Base-by-base conservation (phyloP, 2,329 filamentous ascomycete genomes). In the Fusarium pininemorale region DNA sequence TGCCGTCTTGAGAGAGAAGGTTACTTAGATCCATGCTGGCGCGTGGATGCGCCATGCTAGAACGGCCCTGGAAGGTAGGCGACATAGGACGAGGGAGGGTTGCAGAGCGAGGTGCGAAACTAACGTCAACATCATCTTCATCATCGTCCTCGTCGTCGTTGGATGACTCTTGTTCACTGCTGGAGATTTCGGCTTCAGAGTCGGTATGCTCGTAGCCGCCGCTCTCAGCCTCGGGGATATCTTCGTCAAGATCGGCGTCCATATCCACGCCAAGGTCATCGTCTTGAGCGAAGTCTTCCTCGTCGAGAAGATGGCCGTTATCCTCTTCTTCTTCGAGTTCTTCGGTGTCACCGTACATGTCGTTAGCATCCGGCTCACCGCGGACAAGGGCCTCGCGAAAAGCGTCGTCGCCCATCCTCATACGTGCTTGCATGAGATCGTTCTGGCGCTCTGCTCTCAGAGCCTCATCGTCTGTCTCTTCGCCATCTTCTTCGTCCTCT, bases 191-290 rank as follows among this genome's bases (percentile, higher is more conserved):
- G 14, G 87, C 91, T 74, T 94, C 92, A 5, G 92, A 92, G 82
- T 94, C 93, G 14, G 93, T 94, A 79, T 94, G 92, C 84, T 95
- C 92, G 83, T 94, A 94, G 75, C 89, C 89, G 32, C 86, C 89
- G 77, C 84, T 85, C 77, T 90, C 88, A 15, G 87, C 90, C 68
- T 93, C 91, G 26, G 92, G 91, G 41, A 94, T 89, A 67, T 92
- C 91, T 55, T 90, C 91, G 79, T 94, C 92, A 45, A 94, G 85
- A 78, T 94, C 88, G n/a, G 87, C 90, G 57, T 89, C 90, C 88
- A 92, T 91, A 77, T 87, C 87, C 70, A 75, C 73, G 65, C 77
- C 78, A 20, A 78, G 74, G 20, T 79, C 75, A 38, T 81, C 82
- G 20, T 80, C 79, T 22, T 80, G 80, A 54, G 80, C 81, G 75